Evolutionary conservation across 2,329 filamentous ascomycete genomes (phyloP), one percentile per base, ranked within the genome.

Genomic region (Nothophoma quercina): DNA sequence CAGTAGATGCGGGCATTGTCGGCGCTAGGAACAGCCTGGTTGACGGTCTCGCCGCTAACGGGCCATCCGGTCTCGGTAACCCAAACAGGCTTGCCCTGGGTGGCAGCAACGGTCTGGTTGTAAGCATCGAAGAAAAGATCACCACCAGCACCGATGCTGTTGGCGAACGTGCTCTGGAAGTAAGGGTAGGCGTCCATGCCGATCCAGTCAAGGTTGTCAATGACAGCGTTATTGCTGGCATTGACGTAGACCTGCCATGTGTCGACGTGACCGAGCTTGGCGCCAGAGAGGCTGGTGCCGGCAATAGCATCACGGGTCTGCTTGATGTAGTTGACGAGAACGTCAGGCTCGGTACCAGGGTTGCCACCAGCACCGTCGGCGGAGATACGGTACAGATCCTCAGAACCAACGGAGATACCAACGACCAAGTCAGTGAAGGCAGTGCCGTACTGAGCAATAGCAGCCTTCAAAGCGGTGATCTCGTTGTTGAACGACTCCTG

Each of bases 51-150:
- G 49, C 91, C 92, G 65, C 81, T 85, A 45, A 92, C 85, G 40
- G 92, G 91, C 85, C 90, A 95, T 60, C 92, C 92, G 13, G 91
- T 95, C 82, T 96, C 91, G 22, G 91, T 95, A 58, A 96, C 56
- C 90, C 90, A 95, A 63, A 96, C 83, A 15, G 84, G 79, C 81
- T 92, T 93, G 69, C 83, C 84, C 28, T 81, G 78, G 28, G 84
- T 81, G 35, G 80, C 86, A 13, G 70, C 75, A 57, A 82, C 74
- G 26, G 88, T 90, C 53, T 82, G 79, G 41, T 80, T 75, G 30
- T 89, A 79, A 13, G 90, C 87, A 12, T 83, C 80, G 68, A 87
- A 79, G 80, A 96, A 95, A 42, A 92, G 84, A 15, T 73, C 64
- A 67, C 85, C 83, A 64, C 82, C 87, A 58, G 86, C 81, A 1